Evolutionary conservation across 2,329 filamentous ascomycete species (phyloP), one percentile per base, ranked within the genome.

Genomic region (Stagonosporopsis tanaceti): DNA sequence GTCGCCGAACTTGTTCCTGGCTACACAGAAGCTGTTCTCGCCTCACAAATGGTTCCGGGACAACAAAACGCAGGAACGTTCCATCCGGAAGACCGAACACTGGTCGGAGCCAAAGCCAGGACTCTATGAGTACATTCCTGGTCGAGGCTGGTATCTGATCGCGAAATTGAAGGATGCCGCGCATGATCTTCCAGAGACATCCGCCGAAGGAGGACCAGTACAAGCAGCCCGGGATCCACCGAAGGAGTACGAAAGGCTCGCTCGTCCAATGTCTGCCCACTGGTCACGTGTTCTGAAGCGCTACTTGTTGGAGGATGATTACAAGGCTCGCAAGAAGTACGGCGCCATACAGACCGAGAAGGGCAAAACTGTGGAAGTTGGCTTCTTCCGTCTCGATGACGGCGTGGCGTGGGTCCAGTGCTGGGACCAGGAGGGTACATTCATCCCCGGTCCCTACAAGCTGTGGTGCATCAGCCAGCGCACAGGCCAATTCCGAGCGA

Each of bases 1-100:
- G 81, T 78, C 81, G 39, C 81, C 81, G 60, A 83, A 83, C 65
- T 77, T 82, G 46, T 80, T 81, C 53, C 66, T 83, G 66, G 81
- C 79, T 47, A 75, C 80, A n/a, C 80, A 81, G 53, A 78, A 75
- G 48, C 70, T 80, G 41, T 80, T 81, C 68, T 79, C 77, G 51
- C 81, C 81, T 6, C 71, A 76, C 57, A 81, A 82, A 73, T 83
- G 81, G 81, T 82, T 83, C 63, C 61, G 62, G 48, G 73, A 77
- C 35, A 75, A 72, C 37, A 72, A 78, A 34, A 73, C 73, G 50
- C 56, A 53, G 5, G 73, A 78, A 24, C 75, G 75, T 25, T 69
- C 77, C 2, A 68, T 75, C 37, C 74, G 77, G 61, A 73, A 73
- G 30, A 79, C 78, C 44, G 81, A 83, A 64, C 79, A 81, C 62